Percentiles rank a stretch among this genome's conserved stretches.
These are phyloP conservation scores for Penicillium sp. DNA, from an alignment of 2,329 filamentous ascomycete genomes.

Conservation along the genomic window DNA sequence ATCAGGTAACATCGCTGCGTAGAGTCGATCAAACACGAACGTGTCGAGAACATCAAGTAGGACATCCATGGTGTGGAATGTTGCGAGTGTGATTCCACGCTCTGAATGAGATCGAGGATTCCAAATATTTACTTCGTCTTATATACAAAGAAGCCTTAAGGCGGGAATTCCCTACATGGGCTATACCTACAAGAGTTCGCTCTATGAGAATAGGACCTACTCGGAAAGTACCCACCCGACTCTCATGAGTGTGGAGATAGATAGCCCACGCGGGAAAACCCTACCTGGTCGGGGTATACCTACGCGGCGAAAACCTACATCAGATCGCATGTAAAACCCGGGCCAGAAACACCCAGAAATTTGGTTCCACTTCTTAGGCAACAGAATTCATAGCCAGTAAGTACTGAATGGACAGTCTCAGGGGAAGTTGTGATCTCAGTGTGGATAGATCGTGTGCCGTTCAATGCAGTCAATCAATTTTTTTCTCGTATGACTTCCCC, in stretches of 20 bases:
- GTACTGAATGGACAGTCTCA: neutral
- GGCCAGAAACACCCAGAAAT: neutral
- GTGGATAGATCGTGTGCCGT: neutral
- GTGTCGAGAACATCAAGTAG: slow-evolving; percentile 79
- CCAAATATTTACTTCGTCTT: neutral
- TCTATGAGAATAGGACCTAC: slow-evolving; percentile 2
- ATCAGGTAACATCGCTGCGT: slow-evolving; percentile 53
- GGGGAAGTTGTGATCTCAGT: neutral
- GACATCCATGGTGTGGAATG: slow-evolving; percentile 70
- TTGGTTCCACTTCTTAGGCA: too few species aligned
- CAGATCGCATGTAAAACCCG: neutral
- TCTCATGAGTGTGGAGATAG: neutral
- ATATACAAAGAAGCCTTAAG: slow-evolving; percentile 7
- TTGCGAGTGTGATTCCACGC: neutral
- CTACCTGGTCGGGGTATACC: slow-evolving; percentile 15
- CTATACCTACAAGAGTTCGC: slow-evolving; percentile 13
- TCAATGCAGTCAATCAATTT: neutral
- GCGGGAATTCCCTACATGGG: slow-evolving; percentile 12
- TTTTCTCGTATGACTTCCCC: neutral
- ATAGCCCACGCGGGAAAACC: slow-evolving; percentile 3
- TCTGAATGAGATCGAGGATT: neutral
- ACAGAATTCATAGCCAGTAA: neutral
- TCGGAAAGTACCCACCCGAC: neutral
- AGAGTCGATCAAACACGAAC: slow-evolving; percentile 73
- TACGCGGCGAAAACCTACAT: slow-evolving; percentile 8